A percentile compares a stretch with the other conserved stretches of the same genome.
phyloP scores from a whole-genome alignment of 228 moss, liverwort and hornwort genomes.

The Sphagnum fallax region DNA sequence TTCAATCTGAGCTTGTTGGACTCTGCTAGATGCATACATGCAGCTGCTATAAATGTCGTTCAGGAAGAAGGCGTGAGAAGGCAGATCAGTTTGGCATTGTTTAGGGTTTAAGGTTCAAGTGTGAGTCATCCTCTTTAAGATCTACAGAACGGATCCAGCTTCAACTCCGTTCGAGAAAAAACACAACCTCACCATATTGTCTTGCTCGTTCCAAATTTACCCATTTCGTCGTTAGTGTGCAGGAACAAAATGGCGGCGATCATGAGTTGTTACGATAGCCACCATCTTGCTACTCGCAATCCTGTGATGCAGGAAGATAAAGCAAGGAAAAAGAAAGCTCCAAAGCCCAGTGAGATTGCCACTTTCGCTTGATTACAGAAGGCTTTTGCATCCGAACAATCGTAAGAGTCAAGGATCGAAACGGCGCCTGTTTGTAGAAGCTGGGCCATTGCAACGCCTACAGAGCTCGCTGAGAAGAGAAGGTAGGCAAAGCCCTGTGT shows the following conservation, averaged over 20 bases:
- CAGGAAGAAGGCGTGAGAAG: no score
- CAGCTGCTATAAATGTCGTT: no score
- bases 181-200: no score
- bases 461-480: conserved; percentile 44
- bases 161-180: no score
- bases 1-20: no score
- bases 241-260: background rate
- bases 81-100: no score
- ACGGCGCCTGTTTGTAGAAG: conserved; percentile 29
- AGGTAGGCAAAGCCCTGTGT: conserved; percentile 46
- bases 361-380: conserved; percentile 45
- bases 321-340: conserved; percentile 12
- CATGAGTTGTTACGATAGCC: conserved; percentile 1
- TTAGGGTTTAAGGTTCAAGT: no score
- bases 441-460: conserved; percentile 41
- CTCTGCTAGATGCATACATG: no score
- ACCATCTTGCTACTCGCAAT: conserved; percentile 16
- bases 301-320: conserved; percentile 8
- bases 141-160: no score
- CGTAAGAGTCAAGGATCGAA: conserved; percentile 13
- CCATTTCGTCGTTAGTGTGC: no score
- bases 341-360: conserved; percentile 10
- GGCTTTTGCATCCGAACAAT: conserved; percentile 22
- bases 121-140: no score
- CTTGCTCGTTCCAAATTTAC: no score